Base-by-base conservation (phyloP, 2,329 filamentous ascomycete genomes). In the Epichloe scottii region DNA sequence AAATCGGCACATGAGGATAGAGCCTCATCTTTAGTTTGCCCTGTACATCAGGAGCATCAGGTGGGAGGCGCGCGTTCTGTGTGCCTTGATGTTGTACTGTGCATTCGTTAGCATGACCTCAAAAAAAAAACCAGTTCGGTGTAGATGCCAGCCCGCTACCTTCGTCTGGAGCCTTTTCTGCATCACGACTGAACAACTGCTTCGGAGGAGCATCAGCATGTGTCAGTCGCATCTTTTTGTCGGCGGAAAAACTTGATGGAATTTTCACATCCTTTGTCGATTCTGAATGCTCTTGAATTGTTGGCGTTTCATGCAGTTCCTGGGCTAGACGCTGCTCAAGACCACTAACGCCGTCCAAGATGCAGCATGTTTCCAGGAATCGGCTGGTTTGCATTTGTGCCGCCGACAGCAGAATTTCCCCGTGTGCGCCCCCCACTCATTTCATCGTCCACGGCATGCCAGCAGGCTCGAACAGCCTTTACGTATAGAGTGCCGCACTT, bases 401-500 rank as follows among this genome's bases (percentile, higher is more conserved):
- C 11, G 66, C 72, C 19, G 67, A 77, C 44, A 77, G 66, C 30
- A 82, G 68, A 17, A 75, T 68, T 49, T 81, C 78, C 3, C 71
- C 70, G 4, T 69, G 67, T 0, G 64, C 8, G 63, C 34, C 66
- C 64, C 1, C 74, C 76, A 0, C 69, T 65, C 7, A 80, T 65
- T 52, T 81, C 78, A 39, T 78, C 73, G 47, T 89, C 84, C 2
- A 84, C 81, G n/a, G 84, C 82, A 52, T 74, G 74, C 72, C 85
- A 82, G 58, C 85, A 89, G 3, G 79, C 75, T 60, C 85, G 78
- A 2, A 88, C 85, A 0, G 84, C 85, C 60, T 82, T 84, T 76
- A 82, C 84, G 64, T 89, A 91, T 0, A 85, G 72, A 7, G 80
- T 85, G 14, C 86, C 85, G 57, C 86, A 89, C 61, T 80, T 79